Conservation (phyloP, 331 rosid genomes). For the Quercus phellos region DNA sequence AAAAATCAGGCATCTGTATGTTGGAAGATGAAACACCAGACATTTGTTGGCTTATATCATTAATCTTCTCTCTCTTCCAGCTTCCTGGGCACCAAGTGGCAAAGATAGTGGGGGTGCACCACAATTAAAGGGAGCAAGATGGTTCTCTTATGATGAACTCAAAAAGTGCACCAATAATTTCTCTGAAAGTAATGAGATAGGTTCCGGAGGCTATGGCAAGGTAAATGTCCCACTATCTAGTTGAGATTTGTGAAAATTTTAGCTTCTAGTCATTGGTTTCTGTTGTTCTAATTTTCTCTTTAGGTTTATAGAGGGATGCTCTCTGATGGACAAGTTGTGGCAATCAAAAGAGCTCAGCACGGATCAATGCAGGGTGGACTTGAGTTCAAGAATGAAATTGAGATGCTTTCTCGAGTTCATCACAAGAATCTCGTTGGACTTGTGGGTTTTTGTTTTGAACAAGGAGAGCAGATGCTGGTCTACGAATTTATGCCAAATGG, state of each 20-base stretch:
- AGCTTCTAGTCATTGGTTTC: neutral
- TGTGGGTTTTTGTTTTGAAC: slow-evolving; percentile 87
- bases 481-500: slow-evolving; percentile 88
- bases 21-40: neutral
- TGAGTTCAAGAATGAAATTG: slow-evolving; percentile 94
- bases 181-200: slow-evolving; percentile 62
- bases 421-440: slow-evolving; percentile 96
- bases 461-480: slow-evolving; percentile 91
- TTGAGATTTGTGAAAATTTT: neutral
- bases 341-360: slow-evolving; percentile 90
- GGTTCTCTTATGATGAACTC: slow-evolving; percentile 96
- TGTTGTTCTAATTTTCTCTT: slow-evolving; percentile 7
- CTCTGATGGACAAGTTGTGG: slow-evolving; percentile 67
- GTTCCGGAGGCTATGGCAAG: slow-evolving; percentile 97
- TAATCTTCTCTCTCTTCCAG: slow-evolving; percentile 32
- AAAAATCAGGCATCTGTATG: neutral
- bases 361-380: slow-evolving; percentile 95
- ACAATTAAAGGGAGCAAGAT: slow-evolving; percentile 94
- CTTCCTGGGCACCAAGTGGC: slow-evolving; percentile 94
- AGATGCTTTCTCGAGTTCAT: slow-evolving; percentile 93
- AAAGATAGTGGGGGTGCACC: slow-evolving; percentile 94
- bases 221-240: slow-evolving; percentile 31
- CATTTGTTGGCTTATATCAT: slow-evolving; percentile 2
- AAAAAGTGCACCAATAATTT: slow-evolving; percentile 67
- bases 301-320: slow-evolving; percentile 83